These are phyloP conservation scores for Oxytropis ochrocephala DNA, from an alignment of 306 rosid genomes.

Conservation along the genomic window DNA sequence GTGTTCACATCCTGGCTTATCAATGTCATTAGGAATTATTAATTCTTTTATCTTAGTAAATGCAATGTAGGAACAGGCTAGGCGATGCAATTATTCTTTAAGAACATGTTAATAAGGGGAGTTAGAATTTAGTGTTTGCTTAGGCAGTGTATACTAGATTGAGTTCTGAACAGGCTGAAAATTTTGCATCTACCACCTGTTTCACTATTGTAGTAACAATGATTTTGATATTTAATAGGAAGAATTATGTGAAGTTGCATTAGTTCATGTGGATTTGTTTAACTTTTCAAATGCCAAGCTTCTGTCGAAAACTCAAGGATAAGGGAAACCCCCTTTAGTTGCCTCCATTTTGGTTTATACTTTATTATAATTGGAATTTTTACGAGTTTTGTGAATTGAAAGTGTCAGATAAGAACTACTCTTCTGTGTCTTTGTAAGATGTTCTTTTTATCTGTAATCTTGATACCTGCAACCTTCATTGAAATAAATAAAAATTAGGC, in stretches of 20 bases:
- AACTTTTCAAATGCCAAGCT: neutral
- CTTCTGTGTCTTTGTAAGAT: neutral
- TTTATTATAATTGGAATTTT: neutral
- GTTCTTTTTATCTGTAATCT: neutral
- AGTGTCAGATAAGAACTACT: neutral
- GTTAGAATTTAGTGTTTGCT: neutral
- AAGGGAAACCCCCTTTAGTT: neutral
- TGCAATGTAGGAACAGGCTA: neutral
- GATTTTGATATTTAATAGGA: neutral
- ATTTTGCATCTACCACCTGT: neutral
- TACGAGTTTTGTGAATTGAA: neutral
- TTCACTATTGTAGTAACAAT: neutral
- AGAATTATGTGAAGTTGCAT: neutral
- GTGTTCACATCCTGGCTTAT: neutral
- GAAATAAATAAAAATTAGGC: neutral
- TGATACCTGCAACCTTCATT: neutral
- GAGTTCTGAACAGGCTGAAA: neutral
- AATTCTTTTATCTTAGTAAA: neutral
- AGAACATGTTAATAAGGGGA: neutral
- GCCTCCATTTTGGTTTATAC: neutral
- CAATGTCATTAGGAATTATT: neutral
- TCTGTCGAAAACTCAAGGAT: neutral
- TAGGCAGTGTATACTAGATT: neutral
- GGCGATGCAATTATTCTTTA: neutral
- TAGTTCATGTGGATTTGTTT: neutral